Evolutionary conservation across 1,139 yeast genomes (phyloP), one percentile per base, ranked within the genome.

Genomic region (Zygosaccharomyces sapae): DNA sequence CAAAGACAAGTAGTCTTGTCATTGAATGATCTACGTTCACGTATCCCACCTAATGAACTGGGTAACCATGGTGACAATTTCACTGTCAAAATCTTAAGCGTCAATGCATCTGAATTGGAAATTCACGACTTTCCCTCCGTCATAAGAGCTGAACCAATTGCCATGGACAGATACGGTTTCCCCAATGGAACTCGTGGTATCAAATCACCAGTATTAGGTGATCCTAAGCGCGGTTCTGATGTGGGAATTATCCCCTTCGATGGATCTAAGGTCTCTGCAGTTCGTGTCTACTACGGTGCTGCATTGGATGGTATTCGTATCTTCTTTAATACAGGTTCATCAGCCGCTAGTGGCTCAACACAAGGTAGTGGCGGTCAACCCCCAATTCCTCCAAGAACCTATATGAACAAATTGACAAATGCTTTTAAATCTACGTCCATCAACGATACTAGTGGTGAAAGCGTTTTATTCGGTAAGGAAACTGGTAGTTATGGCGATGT

Each of bases 261-360:
- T 48, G 49, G 55, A 2, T 52, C 49, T 41, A 61, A 52, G 22
- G 67, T 83, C 6, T 67, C 67, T 37, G 73, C 71, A 45, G 73
- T 87, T 0, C 74, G 85, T 50, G 74, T 87, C 0, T 82, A 77
- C 55, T 79, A 82, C 54, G 96, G 96, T 2, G 66, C 70, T 18
- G 92, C 95, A 0, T 67, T 92, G 20, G 96, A 89, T 67, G 97
- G 97, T 2, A 59, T 90, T 9, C 76, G 66, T 41, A 55, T 70
- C 30, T 62, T 42, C 36, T 34, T 57, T 10, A 54, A 52, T 35
- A 41, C 34, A 49, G 58, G 33, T 65, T 19, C 45, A 9, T 58
- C 53, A 3, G 40, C 35, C 7, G 42, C 27, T 16, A 13, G 18
- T n/a, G 12, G 20, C 8, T 25, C 40, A 3, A 12, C 40, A 19